A percentile compares a stretch with the other conserved stretches of the same genome.
Evolutionary conservation across 176 grass and related monocot species (phyloP).

Genomic region (Avena eriantha): DNA sequence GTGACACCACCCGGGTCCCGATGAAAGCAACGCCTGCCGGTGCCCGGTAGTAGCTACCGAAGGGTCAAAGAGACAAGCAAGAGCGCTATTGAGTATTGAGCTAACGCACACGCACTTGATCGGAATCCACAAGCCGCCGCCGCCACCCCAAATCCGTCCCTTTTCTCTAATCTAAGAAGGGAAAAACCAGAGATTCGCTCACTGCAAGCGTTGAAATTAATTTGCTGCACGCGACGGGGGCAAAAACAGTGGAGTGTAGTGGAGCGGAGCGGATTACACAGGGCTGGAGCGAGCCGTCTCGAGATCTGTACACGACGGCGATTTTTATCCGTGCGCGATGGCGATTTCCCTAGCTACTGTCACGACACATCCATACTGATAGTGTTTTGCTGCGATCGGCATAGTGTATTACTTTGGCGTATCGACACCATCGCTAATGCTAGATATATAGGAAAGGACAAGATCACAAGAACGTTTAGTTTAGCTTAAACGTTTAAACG

Average conservation of each 20-base stretch:
- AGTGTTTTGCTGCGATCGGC: background rate
- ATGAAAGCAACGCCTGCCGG: conserved; percentile 26
- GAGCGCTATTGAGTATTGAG: too few species aligned
- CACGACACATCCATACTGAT: background rate
- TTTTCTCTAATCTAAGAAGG: too few species aligned
- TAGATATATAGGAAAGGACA: background rate
- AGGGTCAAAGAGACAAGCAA: background rate
- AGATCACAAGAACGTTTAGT: background rate
- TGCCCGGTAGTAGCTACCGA: background rate
- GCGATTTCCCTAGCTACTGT: background rate
- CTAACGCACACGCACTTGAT: background rate
- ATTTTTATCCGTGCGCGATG: conserved; percentile 24
- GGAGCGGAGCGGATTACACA: background rate
- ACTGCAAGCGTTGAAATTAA: background rate
- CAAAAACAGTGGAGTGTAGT: background rate
- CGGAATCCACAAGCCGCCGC: conserved; percentile 14
- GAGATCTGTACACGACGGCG: background rate
- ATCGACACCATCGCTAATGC: background rate
- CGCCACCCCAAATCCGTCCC: background rate
- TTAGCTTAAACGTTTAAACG: background rate
- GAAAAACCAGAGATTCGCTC: background rate
- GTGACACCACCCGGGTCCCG: conserved; percentile 30
- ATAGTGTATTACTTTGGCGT: background rate
- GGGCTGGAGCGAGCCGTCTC: background rate
- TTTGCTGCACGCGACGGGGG: background rate